Conservation (phyloP, 2,329 filamentous ascomycete genomes). For the Alternaria ventricosa region DNA sequence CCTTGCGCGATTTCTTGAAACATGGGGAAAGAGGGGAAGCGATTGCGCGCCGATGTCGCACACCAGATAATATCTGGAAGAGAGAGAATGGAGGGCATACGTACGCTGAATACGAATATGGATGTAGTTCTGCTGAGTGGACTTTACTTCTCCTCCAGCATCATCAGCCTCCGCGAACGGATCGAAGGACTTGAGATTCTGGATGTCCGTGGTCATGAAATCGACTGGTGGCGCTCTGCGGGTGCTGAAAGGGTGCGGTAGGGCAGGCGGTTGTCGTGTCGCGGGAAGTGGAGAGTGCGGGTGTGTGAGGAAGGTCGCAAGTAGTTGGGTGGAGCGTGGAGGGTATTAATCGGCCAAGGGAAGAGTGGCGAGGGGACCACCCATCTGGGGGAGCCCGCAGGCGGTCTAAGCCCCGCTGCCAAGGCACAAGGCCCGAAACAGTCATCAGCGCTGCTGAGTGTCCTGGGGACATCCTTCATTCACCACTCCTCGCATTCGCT, state of each 20-base stretch:
- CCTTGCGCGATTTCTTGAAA: conserved; percentile 19
- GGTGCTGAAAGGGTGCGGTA: conserved; percentile 12
- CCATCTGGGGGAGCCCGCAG: not conserved
- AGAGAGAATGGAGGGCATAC: conserved; percentile 51
- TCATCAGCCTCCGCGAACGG: conserved; percentile 99
- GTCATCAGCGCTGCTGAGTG: conserved; percentile 2
- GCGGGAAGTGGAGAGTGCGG: conserved; percentile 6
- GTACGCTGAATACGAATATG: conserved; percentile 99
- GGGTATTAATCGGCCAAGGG: conserved; percentile 12
- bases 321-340: not conserved
- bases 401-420: conserved; percentile 17
- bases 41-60: not conserved
- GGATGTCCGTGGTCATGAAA: conserved; percentile 47
- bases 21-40: not conserved
- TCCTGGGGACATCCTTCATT: not conserved
- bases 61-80: not conserved
- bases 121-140: conserved; percentile 91
- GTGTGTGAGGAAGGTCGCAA: conserved; percentile 3
- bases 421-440: conserved; percentile 1
- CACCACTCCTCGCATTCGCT: not conserved
- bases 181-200: conserved; percentile 66
- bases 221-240: conserved; percentile 40
- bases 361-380: conserved; percentile 10
- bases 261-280: conserved; percentile 7
- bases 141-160: conserved; percentile 93